Conservation (phyloP, 345 rosid species). For the Clarkia xantiana region DNA sequence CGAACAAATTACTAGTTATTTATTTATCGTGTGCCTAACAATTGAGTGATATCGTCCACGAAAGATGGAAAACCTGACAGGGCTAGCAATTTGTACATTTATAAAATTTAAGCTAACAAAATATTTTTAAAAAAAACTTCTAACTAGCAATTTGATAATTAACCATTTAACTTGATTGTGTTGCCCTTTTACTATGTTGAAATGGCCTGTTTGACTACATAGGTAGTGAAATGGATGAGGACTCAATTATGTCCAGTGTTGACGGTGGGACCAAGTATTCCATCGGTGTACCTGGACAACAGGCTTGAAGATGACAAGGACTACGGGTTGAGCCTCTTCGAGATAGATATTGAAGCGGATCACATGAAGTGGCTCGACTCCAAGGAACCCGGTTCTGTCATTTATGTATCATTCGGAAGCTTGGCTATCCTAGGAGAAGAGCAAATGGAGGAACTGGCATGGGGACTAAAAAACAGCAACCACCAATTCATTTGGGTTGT, state of each 20-base stretch:
- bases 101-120: no score
- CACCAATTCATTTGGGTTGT: constrained; percentile 44
- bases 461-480: constrained; percentile 24
- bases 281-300: constrained; percentile 38
- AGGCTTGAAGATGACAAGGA: constrained; percentile 35
- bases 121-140: no score
- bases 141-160: not conserved
- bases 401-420: constrained; percentile 46
- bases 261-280: constrained; percentile 39
- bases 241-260: constrained; percentile 22
- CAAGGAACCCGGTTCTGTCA: constrained; percentile 26
- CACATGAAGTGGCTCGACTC: constrained; percentile 32
- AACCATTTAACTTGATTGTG: not conserved
- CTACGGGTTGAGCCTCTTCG: constrained; percentile 31
- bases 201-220: not conserved
- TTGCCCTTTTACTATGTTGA: not conserved
- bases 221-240: constrained; percentile 33
- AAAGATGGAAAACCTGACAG: no score
- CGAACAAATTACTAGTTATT: no score
- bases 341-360: constrained; percentile 16
- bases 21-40: no score
- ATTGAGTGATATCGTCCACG: no score
- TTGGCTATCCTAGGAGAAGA: constrained; percentile 24
- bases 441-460: constrained; percentile 44
- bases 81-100: no score